phyloP scores from a whole-genome alignment of 495 filamentous ascomycete species.

The Lophium mytilinum region DNA sequence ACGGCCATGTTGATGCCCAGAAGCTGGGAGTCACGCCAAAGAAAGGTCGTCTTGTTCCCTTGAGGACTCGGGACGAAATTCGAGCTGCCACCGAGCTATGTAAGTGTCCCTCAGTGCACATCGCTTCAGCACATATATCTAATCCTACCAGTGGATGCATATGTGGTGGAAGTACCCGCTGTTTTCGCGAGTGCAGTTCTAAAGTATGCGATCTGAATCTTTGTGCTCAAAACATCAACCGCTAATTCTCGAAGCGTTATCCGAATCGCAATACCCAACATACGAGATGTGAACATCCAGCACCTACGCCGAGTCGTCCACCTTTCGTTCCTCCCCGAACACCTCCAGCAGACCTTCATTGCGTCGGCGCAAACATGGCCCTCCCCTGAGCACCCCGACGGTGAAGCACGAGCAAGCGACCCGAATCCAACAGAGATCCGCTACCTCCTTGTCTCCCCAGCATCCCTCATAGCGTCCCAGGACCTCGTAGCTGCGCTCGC shows the following conservation, averaged over 20 bases:
- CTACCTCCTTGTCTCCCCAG: conserved; percentile 40
- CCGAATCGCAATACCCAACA: conserved; percentile 44
- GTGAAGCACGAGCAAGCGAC: conserved; percentile 1
- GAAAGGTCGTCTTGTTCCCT: conserved; percentile 9
- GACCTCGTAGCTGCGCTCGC: conserved; percentile 33
- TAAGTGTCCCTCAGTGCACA: background rate
- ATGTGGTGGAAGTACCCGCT: conserved; percentile 19
- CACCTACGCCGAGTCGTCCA: conserved; percentile 82
- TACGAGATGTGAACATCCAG: conserved; percentile 53
- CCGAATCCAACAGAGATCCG: conserved; percentile 7
- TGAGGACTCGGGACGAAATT: conserved; percentile 21
- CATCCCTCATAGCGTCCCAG: conserved; percentile 7
- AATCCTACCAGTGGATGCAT: conserved; percentile 12
- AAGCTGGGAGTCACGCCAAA: conserved; percentile 2
- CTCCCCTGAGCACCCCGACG: background rate
- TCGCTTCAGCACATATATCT: background rate
- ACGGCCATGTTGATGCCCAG: background rate
- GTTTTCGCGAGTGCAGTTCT: conserved; percentile 11
- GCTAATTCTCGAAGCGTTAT: conserved; percentile 32
- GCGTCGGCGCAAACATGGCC: conserved; percentile 13
- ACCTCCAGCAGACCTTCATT: conserved; percentile 33
- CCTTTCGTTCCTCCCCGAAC: conserved; percentile 53
- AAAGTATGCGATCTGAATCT: conserved; percentile 16
- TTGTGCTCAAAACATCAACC: too few relatives aligned
- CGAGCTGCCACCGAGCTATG: conserved; percentile 17